A percentile compares a stretch with the other conserved stretches of the same genome.
These are phyloP conservation scores for Ilex aquifolium DNA, from an alignment of 257 asterid species.

Conservation along the genomic window DNA sequence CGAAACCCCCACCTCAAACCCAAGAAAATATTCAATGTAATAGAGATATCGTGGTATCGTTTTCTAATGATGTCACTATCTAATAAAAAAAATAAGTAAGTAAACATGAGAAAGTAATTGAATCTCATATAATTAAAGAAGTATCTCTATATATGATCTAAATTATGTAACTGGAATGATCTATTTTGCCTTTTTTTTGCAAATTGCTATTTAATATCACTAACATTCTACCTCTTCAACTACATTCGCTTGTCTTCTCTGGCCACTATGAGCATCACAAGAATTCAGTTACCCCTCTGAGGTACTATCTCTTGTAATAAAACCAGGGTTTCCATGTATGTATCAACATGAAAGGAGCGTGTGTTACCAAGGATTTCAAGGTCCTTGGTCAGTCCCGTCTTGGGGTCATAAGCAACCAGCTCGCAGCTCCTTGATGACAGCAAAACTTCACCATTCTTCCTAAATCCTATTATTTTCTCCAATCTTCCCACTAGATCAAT, in stretches of 20 bases:
- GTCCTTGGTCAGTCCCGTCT: slow-evolving; percentile 3
- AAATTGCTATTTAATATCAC: no score
- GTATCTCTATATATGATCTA: no score
- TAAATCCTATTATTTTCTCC: slow-evolving; percentile 14
- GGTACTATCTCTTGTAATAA: slow-evolving; percentile 7
- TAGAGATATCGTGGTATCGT: no score
- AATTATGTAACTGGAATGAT: neutral
- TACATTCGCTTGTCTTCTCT: neutral
- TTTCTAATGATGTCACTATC: no score
- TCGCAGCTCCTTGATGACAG: neutral
- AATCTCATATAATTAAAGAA: no score
- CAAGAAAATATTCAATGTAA: no score
- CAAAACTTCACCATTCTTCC: slow-evolving; percentile 12
- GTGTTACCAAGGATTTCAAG: slow-evolving; percentile 20
- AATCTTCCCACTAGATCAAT: slow-evolving; percentile 8
- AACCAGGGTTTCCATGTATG: slow-evolving; percentile 20
- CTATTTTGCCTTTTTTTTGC: neutral
- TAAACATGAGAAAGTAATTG: no score
- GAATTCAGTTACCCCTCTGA: neutral
- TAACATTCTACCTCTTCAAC: neutral
- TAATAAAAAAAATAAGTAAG: no score
- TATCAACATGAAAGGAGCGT: slow-evolving; percentile 16
- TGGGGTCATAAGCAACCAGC: slow-evolving; percentile 14
- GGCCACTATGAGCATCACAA: neutral
- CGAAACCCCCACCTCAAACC: no score